A percentile compares a stretch with the other conserved stretches of the same genome.
Conservation (phyloP, 257 asterid species). For the Scutellaria barbata region DNA sequence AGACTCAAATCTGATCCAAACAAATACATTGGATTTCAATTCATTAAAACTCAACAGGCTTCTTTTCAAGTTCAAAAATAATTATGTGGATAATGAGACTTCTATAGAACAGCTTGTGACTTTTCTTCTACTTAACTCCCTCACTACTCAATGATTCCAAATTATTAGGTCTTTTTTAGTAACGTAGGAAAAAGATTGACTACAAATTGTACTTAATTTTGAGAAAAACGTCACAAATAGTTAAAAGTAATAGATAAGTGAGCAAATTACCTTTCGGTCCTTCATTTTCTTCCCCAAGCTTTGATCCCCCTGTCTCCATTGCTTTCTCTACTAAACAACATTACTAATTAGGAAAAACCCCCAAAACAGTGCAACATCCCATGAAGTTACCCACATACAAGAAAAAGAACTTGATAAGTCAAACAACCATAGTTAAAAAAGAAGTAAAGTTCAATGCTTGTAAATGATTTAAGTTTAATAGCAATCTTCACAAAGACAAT, state of each 20-base stretch:
- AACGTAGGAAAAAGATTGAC: background rate
- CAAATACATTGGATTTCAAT: background rate
- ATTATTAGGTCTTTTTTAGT: background rate
- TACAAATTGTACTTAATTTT: background rate
- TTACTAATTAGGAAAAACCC: constrained; percentile 17
- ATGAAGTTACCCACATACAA: constrained; percentile 25
- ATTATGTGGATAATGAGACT: constrained; percentile 10
- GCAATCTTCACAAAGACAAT: constrained; percentile 33
- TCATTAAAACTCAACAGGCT: background rate
- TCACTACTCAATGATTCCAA: background rate
- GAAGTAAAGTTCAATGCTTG: background rate
- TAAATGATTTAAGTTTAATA: background rate
- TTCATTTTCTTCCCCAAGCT: constrained; percentile 65
- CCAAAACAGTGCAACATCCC: constrained; percentile 1
- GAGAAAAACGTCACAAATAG: background rate
- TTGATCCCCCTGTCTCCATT: constrained; percentile 76
- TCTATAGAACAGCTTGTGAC: constrained; percentile 3
- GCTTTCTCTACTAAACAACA: constrained; percentile 66
- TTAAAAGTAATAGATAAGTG: background rate
- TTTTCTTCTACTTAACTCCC: constrained; percentile 11
- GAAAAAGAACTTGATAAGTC: constrained; percentile 2
- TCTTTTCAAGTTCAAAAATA: background rate
- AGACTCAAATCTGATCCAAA: constrained; percentile 9
- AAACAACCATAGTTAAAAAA: constrained; percentile 5
- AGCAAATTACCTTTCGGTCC: constrained; percentile 59